Percentiles rank a stretch among this genome's conserved stretches.
Conservation (phyloP, 345 rosid genomes). For the Laguncularia racemosa region DNA sequence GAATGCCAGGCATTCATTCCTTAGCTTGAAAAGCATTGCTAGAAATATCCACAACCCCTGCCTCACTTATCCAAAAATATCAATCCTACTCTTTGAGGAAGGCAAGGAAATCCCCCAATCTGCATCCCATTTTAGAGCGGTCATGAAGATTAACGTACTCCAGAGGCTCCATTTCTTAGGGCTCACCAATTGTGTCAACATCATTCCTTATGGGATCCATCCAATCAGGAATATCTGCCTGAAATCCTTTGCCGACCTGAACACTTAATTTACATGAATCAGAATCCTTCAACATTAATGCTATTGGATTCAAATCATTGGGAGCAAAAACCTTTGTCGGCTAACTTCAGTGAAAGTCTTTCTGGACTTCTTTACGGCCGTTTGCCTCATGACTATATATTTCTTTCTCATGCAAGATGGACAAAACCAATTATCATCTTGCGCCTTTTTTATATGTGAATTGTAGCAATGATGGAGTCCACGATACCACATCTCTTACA, state of each 20-base stretch:
- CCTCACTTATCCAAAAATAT: no score
- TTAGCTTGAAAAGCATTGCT: no score
- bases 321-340: conserved; percentile 27
- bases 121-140: no score
- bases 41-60: no score
- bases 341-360: conserved; percentile 26
- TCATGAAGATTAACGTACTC: no score
- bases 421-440: conserved; percentile 75
- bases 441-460: conserved; percentile 41
- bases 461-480: conserved; percentile 53
- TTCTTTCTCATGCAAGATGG: conserved; percentile 57
- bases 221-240: conserved; percentile 88
- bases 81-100: no score
- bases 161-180: no score
- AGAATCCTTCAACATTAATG: conserved; percentile 44
- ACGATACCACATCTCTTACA: conserved; percentile 27
- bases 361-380: conserved; percentile 18
- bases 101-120: no score
- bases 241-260: conserved; percentile 78
- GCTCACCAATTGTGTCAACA: no score
- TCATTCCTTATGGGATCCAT: conserved; percentile 48
- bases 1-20: no score
- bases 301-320: conserved; percentile 27
- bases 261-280: conserved; percentile 41
- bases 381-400: conserved; percentile 25